phyloP scores from a whole-genome alignment of 805 yeast genomes.

The Clavispora phyllophila region DNA sequence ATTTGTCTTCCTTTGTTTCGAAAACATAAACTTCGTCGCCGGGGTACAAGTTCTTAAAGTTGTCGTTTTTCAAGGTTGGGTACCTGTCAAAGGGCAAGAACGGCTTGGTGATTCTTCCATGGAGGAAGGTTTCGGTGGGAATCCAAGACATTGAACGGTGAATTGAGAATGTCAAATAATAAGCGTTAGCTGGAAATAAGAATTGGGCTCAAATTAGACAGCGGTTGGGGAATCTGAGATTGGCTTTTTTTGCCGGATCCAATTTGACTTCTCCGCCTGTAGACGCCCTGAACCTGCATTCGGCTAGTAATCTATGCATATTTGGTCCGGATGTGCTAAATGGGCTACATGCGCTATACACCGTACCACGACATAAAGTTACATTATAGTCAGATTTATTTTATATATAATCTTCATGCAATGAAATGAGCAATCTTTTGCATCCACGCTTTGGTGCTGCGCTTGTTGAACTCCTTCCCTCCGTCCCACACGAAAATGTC shows the following conservation, averaged over 20 bases:
- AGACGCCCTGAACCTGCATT: not conserved
- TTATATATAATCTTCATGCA: too few species aligned
- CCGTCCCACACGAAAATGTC: slow-evolving; percentile 82
- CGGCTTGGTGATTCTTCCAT: slow-evolving; percentile 35
- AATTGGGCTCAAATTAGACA: not conserved
- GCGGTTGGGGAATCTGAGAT: not conserved
- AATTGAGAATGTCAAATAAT: not conserved
- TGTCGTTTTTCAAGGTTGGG: slow-evolving; percentile 31
- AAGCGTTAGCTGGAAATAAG: not conserved
- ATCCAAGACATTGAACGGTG: slow-evolving; percentile 25
- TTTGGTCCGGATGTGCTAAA: not conserved
- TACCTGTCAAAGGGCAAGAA: slow-evolving; percentile 40
- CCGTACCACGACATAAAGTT: not conserved
- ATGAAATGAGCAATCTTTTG: slow-evolving; percentile 29
- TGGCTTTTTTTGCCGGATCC: not conserved
- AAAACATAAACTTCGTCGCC: slow-evolving; percentile 78
- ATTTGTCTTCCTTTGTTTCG: slow-evolving; percentile 54
- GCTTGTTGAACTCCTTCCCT: slow-evolving; percentile 41
- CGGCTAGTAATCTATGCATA: not conserved
- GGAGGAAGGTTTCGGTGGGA: slow-evolving; percentile 32
- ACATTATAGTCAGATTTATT: not conserved
- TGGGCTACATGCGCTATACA: not conserved
- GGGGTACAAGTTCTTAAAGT: slow-evolving; percentile 53
- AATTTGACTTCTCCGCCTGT: not conserved
- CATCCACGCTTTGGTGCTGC: slow-evolving; percentile 28